A percentile compares a stretch with the other conserved stretches of the same genome.
Evolutionary conservation across 2,329 filamentous ascomycete species (phyloP).

Genomic region (Fusarium albidum): DNA sequence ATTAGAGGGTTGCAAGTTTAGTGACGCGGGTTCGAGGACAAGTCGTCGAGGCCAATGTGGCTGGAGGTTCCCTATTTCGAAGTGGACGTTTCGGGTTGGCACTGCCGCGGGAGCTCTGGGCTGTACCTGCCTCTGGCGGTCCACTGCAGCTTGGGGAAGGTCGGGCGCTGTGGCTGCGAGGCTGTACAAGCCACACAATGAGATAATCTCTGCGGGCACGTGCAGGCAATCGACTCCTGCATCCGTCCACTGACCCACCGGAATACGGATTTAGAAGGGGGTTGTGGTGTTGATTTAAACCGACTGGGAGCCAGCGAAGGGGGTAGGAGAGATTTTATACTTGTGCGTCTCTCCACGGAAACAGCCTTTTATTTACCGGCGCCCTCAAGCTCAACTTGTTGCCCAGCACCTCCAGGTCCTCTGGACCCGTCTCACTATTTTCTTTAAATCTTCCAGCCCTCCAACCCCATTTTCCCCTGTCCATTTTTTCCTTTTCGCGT

Average conservation of each 20-base stretch:
- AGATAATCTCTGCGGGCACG: slow-evolving; percentile 22
- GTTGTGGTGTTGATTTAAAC: too few species aligned
- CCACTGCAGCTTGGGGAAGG: slow-evolving; percentile 25
- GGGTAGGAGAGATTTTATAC: too few species aligned
- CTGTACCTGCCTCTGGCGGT: slow-evolving; percentile 31
- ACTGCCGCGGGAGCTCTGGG: slow-evolving; percentile 20
- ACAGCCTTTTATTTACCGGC: too few species aligned
- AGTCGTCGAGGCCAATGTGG: slow-evolving; percentile 37
- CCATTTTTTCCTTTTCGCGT: not conserved
- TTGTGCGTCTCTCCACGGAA: too few species aligned
- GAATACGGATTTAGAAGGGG: too few species aligned
- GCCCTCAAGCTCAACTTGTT: too few species aligned
- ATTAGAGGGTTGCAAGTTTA: slow-evolving; percentile 1
- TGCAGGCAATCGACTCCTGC: not conserved
- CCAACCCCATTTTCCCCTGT: not conserved
- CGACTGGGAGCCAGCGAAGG: too few species aligned
- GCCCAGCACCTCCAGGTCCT: too few species aligned
- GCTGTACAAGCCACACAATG: slow-evolving; percentile 30
- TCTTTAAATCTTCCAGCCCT: too few species aligned
- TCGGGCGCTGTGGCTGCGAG: slow-evolving; percentile 2
- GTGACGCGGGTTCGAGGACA: slow-evolving; percentile 30
- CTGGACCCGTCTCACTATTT: too few species aligned
- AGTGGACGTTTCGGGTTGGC: slow-evolving; percentile 33
- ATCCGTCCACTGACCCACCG: too few species aligned
- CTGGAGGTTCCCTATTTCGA: slow-evolving; percentile 39